A percentile compares a stretch with the other conserved stretches of the same genome.
These are phyloP conservation scores for Lecanosticta acicola DNA, from an alignment of 2,329 filamentous ascomycete species.

Conservation along the genomic window DNA sequence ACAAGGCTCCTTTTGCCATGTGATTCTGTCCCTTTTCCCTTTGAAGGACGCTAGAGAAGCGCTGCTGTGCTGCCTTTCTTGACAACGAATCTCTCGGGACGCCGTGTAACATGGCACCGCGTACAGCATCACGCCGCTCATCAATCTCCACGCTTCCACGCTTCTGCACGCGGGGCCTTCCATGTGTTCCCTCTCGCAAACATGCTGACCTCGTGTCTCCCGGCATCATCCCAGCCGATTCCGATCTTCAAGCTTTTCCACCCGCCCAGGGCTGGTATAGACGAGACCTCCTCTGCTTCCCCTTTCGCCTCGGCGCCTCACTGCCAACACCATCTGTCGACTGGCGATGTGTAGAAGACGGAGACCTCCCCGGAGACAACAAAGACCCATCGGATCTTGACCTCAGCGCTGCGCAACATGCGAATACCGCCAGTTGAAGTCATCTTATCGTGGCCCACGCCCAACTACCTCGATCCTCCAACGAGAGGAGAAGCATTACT, in stretches of 20 bases:
- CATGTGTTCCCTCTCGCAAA: not conserved
- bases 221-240: slow-evolving; percentile 5
- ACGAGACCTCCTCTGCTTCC: not conserved
- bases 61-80: slow-evolving; percentile 5
- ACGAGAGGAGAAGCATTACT: slow-evolving; percentile 38
- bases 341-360: not conserved
- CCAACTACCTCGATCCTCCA: slow-evolving; percentile 39
- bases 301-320: not conserved
- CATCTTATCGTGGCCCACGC: slow-evolving; percentile 35
- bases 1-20: too few species aligned
- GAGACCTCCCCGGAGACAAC: not conserved
- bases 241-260: not conserved
- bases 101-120: slow-evolving; percentile 7
- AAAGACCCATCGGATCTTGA: not conserved
- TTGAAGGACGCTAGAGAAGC: not conserved
- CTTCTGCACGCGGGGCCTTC: not conserved
- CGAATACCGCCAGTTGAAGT: slow-evolving; percentile 30
- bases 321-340: not conserved
- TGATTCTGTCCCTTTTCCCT: too few species aligned
- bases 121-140: too few species aligned
- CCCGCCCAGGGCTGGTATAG: not conserved
- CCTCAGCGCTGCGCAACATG: slow-evolving; percentile 13
- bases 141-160: too few species aligned
- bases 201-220: slow-evolving; percentile 2
- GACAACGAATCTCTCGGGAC: slow-evolving; percentile 2